Evolutionary conservation across 768 basidiomycete species (phyloP), one percentile per base, ranked within the genome.

Genomic region (Clathrus columnatus): DNA sequence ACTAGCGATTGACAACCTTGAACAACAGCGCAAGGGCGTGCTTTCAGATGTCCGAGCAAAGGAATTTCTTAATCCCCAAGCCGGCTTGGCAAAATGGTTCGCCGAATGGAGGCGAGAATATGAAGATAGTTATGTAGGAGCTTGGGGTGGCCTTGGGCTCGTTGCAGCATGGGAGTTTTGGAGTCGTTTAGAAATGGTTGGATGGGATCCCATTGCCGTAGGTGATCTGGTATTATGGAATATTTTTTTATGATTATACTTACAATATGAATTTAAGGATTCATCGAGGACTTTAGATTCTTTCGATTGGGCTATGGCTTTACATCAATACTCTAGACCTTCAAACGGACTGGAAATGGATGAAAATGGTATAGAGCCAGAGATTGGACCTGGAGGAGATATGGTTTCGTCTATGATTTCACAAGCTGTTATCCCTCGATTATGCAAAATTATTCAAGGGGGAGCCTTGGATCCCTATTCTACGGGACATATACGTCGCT

Each of bases 111-210:
- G 91, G 51, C 74, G 79, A 58, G 76, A 74, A 59, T 91, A 85
- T 61, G 74, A 73, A 5, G 93, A 97, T 59, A 91, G 79, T 57
- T 97, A 95, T 69, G 71, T 77, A 2, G 84, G 87, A 36, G 94
- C 94, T 4, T 97, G 89, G 75, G 93, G 93, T 47, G 89, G 92
- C 4, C 72, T 94, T 52, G 91, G 85, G 0, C 76, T 92, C 43
- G 83, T 94, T 1, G 84, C 84, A 49, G 88, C 89, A 48, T 95
- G 92, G 91, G 92, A 93, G 68, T 95, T 93, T 67, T 94, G 91
- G 90, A 82, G 82, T n/a, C 75, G 91, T 54, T 71, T 91, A 56
- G 93, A 97, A 70, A 76, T 84, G 59, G 70, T 91, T 10, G 87
- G 85, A 3, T 96, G 94, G 94, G 82, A 92, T 66, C 90, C 87